Percentiles rank a stretch among this genome's conserved stretches.
These are phyloP conservation scores for Lithohypha guttulata DNA, from an alignment of 2,329 filamentous ascomycete genomes.

Conservation along the genomic window DNA sequence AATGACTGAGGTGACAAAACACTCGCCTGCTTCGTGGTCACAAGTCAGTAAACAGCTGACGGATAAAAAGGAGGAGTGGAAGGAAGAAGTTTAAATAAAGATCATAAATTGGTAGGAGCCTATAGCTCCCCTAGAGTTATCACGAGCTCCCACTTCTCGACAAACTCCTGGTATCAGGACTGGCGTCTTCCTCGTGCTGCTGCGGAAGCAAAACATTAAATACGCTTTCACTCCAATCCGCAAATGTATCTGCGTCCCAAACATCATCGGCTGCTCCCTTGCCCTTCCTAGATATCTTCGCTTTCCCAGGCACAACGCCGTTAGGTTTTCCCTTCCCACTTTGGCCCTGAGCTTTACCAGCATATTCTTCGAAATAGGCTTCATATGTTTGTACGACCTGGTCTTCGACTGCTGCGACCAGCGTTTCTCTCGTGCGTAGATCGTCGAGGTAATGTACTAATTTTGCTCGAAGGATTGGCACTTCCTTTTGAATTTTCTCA, in stretches of 20 bases:
- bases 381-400: slow-evolving; percentile 53
- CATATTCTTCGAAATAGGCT: slow-evolving; percentile 49
- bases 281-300: slow-evolving; percentile 38
- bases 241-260: slow-evolving; percentile 56
- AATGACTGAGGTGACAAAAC: too few relatives aligned
- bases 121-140: too few relatives aligned
- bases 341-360: slow-evolving; percentile 28
- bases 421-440: slow-evolving; percentile 52
- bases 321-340: slow-evolving; percentile 12
- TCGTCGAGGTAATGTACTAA: slow-evolving; percentile 56
- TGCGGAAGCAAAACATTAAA: slow-evolving; percentile 37
- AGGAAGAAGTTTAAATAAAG: too few relatives aligned
- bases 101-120: too few relatives aligned
- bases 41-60: too few relatives aligned
- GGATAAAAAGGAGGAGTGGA: too few relatives aligned
- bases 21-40: too few relatives aligned
- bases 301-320: slow-evolving; percentile 24
- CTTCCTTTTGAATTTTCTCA: slow-evolving; percentile 47
- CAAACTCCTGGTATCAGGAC: slow-evolving; percentile 21
- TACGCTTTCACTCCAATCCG: slow-evolving; percentile 49
- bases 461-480: slow-evolving; percentile 44
- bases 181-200: slow-evolving; percentile 23
- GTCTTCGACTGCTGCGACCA: slow-evolving; percentile 56
- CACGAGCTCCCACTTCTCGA: slow-evolving; percentile 16
- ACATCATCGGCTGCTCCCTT: slow-evolving; percentile 51